A percentile compares a stretch with the other conserved stretches of the same genome.
phyloP scores from a whole-genome alignment of 495 filamentous ascomycete species.

The Penicillium angulare region DNA sequence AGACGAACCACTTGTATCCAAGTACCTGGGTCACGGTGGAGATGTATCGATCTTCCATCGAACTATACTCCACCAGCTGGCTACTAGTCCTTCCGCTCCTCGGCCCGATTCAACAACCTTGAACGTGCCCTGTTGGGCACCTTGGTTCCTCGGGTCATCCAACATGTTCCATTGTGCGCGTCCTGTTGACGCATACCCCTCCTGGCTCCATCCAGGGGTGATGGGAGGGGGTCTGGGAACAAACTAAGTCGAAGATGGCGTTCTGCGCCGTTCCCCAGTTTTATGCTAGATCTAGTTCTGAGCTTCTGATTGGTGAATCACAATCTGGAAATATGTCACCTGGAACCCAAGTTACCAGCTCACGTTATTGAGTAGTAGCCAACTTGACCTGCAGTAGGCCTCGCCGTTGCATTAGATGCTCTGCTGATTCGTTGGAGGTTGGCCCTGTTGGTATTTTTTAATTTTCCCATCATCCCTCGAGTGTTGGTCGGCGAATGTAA shows the following conservation, averaged over 20 bases:
- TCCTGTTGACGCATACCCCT: slow-evolving; percentile 6
- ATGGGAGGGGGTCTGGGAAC: neutral
- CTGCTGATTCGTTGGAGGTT: slow-evolving; percentile 11
- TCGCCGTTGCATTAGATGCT: slow-evolving; percentile 5
- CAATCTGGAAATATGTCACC: slow-evolving; percentile 12
- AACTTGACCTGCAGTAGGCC: slow-evolving; percentile 8
- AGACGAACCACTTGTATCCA: neutral
- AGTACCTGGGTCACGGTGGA: too few species aligned
- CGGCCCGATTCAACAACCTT: slow-evolving; percentile 22
- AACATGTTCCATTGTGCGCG: neutral
- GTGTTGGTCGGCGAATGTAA: slow-evolving; percentile 11
- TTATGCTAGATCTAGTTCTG: slow-evolving; percentile 17
- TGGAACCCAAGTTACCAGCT: slow-evolving; percentile 17
- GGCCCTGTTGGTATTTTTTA: neutral
- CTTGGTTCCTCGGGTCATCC: slow-evolving; percentile 3
- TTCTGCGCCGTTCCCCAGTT: slow-evolving; percentile 11
- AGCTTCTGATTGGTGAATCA: slow-evolving; percentile 10
- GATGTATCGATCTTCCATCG: neutral
- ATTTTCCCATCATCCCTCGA: neutral
- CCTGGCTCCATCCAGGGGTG: neutral
- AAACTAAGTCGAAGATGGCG: slow-evolving; percentile 12
- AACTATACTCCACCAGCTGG: neutral
- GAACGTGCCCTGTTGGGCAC: slow-evolving; percentile 6
- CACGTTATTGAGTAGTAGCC: slow-evolving; percentile 5
- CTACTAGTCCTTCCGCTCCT: too few species aligned